These are phyloP conservation scores for Dactylonectria macrodidyma DNA, from an alignment of 2,329 filamentous ascomycete genomes.

Conservation along the genomic window DNA sequence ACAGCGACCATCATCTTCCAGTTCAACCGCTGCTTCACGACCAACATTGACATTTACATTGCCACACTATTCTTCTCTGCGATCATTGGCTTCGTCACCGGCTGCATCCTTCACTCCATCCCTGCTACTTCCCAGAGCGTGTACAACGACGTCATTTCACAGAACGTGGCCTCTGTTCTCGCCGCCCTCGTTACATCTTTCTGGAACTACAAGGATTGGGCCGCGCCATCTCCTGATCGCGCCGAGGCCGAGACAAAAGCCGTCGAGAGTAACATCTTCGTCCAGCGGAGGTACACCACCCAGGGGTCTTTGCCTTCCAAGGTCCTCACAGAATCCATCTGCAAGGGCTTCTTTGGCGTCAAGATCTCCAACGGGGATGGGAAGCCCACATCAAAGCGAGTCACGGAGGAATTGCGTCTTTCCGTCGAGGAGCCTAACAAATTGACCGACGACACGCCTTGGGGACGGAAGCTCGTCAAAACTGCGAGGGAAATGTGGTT, in stretches of 20 bases:
- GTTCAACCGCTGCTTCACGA: constrained; percentile 36
- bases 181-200: constrained; percentile 30
- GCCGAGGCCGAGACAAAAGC: neutral
- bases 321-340: neutral
- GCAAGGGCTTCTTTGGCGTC: constrained; percentile 12
- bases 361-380: constrained; percentile 18
- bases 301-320: neutral
- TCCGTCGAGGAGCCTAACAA: constrained; percentile 16
- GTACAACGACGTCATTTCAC: constrained; percentile 29
- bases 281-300: constrained; percentile 12
- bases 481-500: constrained; percentile 22
- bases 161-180: constrained; percentile 27
- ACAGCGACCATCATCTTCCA: constrained; percentile 31
- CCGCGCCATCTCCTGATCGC: neutral
- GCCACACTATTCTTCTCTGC: constrained; percentile 28
- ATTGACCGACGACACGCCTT: constrained; percentile 1
- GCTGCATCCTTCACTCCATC: constrained; percentile 27
- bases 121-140: constrained; percentile 23
- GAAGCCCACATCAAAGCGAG: constrained; percentile 11
- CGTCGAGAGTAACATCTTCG: neutral
- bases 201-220: constrained; percentile 30
- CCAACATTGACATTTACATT: constrained; percentile 24
- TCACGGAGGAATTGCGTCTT: constrained; percentile 2
- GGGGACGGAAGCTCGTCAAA: constrained; percentile 9
- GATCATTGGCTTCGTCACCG: constrained; percentile 26